phyloP scores from a whole-genome alignment of 176 grass and related monocot species.

The Ensete glaucum region DNA sequence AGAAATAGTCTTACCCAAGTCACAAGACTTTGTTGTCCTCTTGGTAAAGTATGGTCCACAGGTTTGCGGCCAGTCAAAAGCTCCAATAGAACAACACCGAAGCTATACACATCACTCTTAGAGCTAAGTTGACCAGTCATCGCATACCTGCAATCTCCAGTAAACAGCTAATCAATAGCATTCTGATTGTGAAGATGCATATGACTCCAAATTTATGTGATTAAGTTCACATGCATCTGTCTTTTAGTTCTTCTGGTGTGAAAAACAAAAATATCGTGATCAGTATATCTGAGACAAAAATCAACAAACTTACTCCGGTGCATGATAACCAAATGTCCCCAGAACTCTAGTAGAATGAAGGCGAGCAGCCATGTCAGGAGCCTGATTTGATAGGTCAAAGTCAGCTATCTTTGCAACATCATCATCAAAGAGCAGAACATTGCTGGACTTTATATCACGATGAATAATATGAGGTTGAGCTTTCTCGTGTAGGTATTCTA shows the following conservation, averaged over 20 bases:
- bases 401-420: conserved; percentile 73
- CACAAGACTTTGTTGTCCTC: conserved; percentile 80
- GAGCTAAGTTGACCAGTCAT: conserved; percentile 85
- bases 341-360: conserved; percentile 87
- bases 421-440: conserved; percentile 76
- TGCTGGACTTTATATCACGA: conserved; percentile 79
- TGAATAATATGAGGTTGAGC: conserved; percentile 71
- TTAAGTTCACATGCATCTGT: background rate
- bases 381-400: conserved; percentile 80
- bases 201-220: background rate
- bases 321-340: conserved; percentile 81
- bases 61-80: conserved; percentile 75
- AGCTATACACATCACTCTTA: conserved; percentile 82
- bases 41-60: conserved; percentile 70
- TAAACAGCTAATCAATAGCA: conserved; percentile 8
- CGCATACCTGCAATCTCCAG: conserved; percentile 43
- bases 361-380: conserved; percentile 74
- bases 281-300: background rate
- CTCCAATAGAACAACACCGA: conserved; percentile 71
- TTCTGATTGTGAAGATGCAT: background rate
- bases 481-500: conserved; percentile 79
- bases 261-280: background rate
- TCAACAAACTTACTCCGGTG: conserved; percentile 58
- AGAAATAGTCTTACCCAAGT: conserved; percentile 46
- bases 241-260: background rate